These are phyloP conservation scores for Meripilus lineatus DNA, from an alignment of 1,284 basidiomycete species.

Conservation along the genomic window DNA sequence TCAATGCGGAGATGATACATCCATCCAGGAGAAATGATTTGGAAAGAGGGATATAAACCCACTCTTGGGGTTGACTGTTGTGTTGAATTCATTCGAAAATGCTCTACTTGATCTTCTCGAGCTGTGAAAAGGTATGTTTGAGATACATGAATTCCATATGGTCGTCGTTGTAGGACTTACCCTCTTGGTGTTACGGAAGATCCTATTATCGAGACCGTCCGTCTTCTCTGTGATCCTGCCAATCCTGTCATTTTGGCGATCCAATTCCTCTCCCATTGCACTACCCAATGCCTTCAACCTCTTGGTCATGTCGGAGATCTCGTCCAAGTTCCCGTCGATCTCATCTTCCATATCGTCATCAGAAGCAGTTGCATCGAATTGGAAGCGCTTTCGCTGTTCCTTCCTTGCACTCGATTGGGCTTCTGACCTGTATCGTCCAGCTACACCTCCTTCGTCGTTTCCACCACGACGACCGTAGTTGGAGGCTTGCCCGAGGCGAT, in stretches of 20 bases:
- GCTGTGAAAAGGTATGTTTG: constrained; percentile 33
- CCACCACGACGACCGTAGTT: constrained; percentile 53
- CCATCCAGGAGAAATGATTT: too few relatives aligned
- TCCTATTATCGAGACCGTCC: constrained; percentile 53
- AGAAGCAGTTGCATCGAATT: constrained; percentile 93
- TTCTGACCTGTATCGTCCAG: constrained; percentile 41
- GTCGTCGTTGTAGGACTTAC: constrained; percentile 35
- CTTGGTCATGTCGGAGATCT: constrained; percentile 79
- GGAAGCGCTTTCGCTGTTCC: constrained; percentile 80
- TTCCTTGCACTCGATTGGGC: constrained; percentile 48
- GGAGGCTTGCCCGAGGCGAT: constrained; percentile 75
- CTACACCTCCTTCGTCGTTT: constrained; percentile 45
- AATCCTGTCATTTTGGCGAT: constrained; percentile 71
- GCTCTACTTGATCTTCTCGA: constrained; percentile 63
- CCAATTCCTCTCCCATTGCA: constrained; percentile 82
- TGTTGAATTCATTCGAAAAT: neutral
- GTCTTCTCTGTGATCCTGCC: constrained; percentile 69
- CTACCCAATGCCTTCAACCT: constrained; percentile 81
- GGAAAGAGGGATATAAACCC: too few relatives aligned
- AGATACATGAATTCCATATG: constrained; percentile 1
- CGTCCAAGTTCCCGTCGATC: constrained; percentile 88
- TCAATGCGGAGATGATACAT: too few relatives aligned
- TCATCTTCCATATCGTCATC: constrained; percentile 92
- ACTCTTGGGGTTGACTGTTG: too few relatives aligned
- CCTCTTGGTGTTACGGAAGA: constrained; percentile 67